Conservation (phyloP, 768 basidiomycete genomes). For the Hirschioporus abietinus region DNA sequence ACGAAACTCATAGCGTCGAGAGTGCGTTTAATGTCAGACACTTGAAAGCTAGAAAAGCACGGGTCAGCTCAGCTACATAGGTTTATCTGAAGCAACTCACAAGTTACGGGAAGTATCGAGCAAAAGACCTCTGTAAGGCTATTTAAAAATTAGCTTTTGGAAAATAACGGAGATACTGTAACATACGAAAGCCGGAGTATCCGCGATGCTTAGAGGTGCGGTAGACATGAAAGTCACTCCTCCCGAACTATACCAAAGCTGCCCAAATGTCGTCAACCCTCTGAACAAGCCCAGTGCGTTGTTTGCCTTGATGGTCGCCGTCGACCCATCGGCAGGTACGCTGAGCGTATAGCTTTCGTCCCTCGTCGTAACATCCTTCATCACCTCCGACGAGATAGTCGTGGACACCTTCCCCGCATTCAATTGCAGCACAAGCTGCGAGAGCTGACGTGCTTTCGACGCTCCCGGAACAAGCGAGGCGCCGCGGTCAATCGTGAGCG, state of each 20-base stretch:
- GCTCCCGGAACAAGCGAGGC: slow-evolving; percentile 37
- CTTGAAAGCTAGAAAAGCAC: slow-evolving; percentile 43
- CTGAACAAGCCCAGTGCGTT: slow-evolving; percentile 64
- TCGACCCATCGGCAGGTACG: slow-evolving; percentile 47
- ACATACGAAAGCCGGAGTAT: slow-evolving; percentile 62
- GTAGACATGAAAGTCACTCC: slow-evolving; percentile 57
- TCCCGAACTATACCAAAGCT: slow-evolving; percentile 47
- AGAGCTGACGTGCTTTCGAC: slow-evolving; percentile 34
- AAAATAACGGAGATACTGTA: neutral
- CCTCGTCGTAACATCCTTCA: slow-evolving; percentile 42
- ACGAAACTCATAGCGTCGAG: slow-evolving; percentile 75
- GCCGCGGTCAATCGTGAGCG: slow-evolving; percentile 57
- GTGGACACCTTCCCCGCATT: slow-evolving; percentile 21
- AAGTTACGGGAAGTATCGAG: slow-evolving; percentile 78
- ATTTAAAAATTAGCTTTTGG: neutral
- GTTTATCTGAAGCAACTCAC: slow-evolving; percentile 30
- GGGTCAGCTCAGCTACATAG: slow-evolving; percentile 4
- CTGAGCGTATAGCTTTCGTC: slow-evolving; percentile 57
- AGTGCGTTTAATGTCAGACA: slow-evolving; percentile 58
- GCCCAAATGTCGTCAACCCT: slow-evolving; percentile 73
- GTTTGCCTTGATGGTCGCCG: slow-evolving; percentile 53
- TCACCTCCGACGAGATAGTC: slow-evolving; percentile 49
- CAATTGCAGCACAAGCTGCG: slow-evolving; percentile 40
- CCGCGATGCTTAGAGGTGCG: slow-evolving; percentile 54
- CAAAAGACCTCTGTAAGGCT: slow-evolving; percentile 76